phyloP scores from a whole-genome alignment of 805 yeast genomes.

The Torulaspora maleeae region DNA sequence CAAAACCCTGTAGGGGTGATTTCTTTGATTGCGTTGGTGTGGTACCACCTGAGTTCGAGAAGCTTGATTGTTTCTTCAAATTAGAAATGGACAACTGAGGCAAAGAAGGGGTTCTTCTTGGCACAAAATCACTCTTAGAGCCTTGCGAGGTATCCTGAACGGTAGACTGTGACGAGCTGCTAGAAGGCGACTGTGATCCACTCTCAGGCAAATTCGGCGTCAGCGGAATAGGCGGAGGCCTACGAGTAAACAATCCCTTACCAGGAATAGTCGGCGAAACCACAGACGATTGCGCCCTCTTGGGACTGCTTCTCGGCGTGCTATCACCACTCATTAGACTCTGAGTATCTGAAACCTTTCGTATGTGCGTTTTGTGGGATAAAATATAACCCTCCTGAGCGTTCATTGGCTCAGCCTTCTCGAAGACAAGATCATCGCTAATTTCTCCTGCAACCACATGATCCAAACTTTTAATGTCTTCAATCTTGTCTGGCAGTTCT shows the following conservation, averaged over 20 bases:
- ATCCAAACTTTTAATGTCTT: constrained; percentile 21
- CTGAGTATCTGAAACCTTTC: constrained; percentile 30
- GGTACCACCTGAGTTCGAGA: constrained; percentile 14
- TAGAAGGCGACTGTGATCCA: constrained; percentile 4
- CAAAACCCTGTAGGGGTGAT: constrained; percentile 35
- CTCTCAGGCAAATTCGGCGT: constrained; percentile 6
- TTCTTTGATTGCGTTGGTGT: constrained; percentile 26
- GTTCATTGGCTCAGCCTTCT: constrained; percentile 4
- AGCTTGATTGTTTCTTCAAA: constrained; percentile 27
- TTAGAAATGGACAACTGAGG: constrained; percentile 31
- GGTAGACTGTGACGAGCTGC: constrained; percentile 11
- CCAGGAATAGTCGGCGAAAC: constrained; percentile 8
- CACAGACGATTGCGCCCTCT: constrained; percentile 7
- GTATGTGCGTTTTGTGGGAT: constrained; percentile 22
- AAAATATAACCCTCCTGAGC: constrained; percentile 18
- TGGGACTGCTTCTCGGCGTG: constrained; percentile 26
- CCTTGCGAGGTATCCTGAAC: constrained; percentile 9
- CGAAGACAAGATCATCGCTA: constrained; percentile 17
- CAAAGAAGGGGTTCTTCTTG: constrained; percentile 29
- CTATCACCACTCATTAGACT: constrained; percentile 29
- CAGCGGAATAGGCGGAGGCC: constrained; percentile 9
- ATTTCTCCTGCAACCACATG: constrained; percentile 22
- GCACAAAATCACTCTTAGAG: constrained; percentile 21
- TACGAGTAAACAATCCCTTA: constrained; percentile 1
- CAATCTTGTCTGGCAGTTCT: constrained; percentile 22